These are phyloP conservation scores for Multifurca ochricompacta DNA, from an alignment of 768 basidiomycete species.

Conservation along the genomic window DNA sequence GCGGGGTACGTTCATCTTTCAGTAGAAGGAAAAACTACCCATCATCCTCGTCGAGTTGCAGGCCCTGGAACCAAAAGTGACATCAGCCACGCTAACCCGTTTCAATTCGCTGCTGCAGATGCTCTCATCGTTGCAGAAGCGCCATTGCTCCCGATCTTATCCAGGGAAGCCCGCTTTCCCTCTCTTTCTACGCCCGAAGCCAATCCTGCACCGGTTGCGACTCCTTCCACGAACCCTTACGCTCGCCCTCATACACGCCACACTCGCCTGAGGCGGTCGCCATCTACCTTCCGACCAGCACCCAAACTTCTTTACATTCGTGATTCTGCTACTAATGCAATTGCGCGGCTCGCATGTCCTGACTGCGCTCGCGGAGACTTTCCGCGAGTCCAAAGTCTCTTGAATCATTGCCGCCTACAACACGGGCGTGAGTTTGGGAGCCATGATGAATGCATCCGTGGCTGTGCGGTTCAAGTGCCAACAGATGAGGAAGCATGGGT, in stretches of 20 bases:
- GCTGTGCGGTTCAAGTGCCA: conserved; percentile 34
- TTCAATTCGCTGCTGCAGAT: conserved; percentile 36
- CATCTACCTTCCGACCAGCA: conserved; percentile 23
- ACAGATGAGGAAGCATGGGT: conserved; percentile 30
- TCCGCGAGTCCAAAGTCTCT: conserved; percentile 42
- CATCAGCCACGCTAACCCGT: conserved; percentile 17
- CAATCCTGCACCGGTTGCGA: conserved; percentile 19
- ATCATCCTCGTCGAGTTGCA: neutral
- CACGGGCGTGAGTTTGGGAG: conserved; percentile 42
- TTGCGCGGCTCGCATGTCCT: conserved; percentile 35
- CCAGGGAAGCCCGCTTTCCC: conserved; percentile 24
- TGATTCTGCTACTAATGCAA: conserved; percentile 27
- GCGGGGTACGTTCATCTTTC: neutral
- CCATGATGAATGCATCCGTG: conserved; percentile 44
- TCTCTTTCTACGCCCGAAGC: conserved; percentile 22
- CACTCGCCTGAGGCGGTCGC: conserved; percentile 21
- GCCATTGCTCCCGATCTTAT: conserved; percentile 33
- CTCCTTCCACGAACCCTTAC: conserved; percentile 21
- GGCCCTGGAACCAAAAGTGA: neutral
- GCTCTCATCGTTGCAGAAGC: conserved; percentile 36
- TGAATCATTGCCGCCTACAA: conserved; percentile 45
- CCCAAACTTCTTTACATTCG: conserved; percentile 32
- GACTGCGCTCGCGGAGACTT: conserved; percentile 41
- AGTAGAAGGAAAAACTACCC: neutral
- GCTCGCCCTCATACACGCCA: conserved; percentile 26